Conservation (phyloP, 345 rosid species). For the Euphorbia tirucalli region DNA sequence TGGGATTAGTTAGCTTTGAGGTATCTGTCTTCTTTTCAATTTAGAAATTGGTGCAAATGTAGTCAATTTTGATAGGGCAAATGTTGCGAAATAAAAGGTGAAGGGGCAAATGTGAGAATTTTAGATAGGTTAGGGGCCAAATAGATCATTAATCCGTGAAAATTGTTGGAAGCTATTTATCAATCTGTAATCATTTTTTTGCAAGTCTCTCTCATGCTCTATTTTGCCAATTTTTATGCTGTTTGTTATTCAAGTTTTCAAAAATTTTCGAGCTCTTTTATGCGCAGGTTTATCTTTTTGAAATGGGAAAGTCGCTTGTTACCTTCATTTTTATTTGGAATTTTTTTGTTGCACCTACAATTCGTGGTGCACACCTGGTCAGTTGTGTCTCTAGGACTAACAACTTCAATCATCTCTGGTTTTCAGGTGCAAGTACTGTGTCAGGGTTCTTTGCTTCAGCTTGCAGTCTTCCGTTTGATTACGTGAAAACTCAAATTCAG, state of each 20-base stretch:
- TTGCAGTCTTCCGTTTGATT: conserved; percentile 96
- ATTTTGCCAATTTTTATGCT: no score
- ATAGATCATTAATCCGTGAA: background rate
- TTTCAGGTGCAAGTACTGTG: conserved; percentile 81
- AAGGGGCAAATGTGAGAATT: no score
- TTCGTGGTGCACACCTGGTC: background rate
- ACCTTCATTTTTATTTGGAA: background rate
- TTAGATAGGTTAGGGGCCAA: no score
- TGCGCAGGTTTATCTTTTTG: background rate
- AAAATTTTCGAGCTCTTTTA: background rate
- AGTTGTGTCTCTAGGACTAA: background rate
- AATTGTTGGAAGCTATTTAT: background rate
- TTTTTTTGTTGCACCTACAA: background rate
- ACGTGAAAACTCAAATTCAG: conserved; percentile 96
- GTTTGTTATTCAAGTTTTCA: no score
- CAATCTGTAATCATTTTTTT: background rate
- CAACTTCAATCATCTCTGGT: background rate
- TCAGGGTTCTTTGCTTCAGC: conserved; percentile 94
- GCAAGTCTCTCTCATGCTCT: background rate
- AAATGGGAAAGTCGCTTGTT: background rate
- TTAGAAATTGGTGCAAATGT: no score
- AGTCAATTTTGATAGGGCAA: no score
- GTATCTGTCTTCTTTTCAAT: no score
- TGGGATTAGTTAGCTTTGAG: no score
- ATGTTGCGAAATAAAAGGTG: no score